Evolutionary conservation across 495 filamentous ascomycete genomes (phyloP).

Genomic region (Glarea lozoyensis): DNA sequence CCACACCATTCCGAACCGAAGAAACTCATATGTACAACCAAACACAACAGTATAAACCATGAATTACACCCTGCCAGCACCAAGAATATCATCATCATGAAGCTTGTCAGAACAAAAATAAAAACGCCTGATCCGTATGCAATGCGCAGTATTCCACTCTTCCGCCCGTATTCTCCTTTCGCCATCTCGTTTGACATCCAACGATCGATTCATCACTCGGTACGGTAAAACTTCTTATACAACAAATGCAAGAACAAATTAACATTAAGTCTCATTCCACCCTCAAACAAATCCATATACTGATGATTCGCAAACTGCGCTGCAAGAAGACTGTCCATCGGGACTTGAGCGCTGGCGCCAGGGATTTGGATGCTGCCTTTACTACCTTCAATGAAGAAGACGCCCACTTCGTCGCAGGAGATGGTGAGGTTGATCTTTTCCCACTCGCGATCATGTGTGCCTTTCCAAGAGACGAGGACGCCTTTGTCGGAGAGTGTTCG

Average conservation of each 20-base stretch:
- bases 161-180: too few species aligned
- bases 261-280: constrained; percentile 80
- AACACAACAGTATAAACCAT: too few species aligned
- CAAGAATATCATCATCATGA: too few species aligned
- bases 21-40: too few species aligned
- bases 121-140: too few species aligned
- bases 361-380: constrained; percentile 93
- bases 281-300: constrained; percentile 90
- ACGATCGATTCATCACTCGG: constrained; percentile 37
- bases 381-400: constrained; percentile 88
- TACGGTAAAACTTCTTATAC: constrained; percentile 95
- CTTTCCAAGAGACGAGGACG: constrained; percentile 81
- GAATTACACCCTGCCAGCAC: too few species aligned
- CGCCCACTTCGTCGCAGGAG: constrained; percentile 85
- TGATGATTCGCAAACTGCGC: constrained; percentile 95
- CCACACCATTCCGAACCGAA: too few species aligned
- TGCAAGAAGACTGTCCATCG: constrained; percentile 89
- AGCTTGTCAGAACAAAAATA: too few species aligned
- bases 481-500: constrained; percentile 85
- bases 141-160: too few species aligned
- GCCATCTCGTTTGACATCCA: not conserved
- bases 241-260: constrained; percentile 91
- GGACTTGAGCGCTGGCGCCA: constrained; percentile 80
- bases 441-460: constrained; percentile 76
- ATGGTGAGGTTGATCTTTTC: constrained; percentile 90